A percentile compares a stretch with the other conserved stretches of the same genome.
phyloP scores from a whole-genome alignment of 371 early-diverging fungal species.

The Conidiobolus incongruus region DNA sequence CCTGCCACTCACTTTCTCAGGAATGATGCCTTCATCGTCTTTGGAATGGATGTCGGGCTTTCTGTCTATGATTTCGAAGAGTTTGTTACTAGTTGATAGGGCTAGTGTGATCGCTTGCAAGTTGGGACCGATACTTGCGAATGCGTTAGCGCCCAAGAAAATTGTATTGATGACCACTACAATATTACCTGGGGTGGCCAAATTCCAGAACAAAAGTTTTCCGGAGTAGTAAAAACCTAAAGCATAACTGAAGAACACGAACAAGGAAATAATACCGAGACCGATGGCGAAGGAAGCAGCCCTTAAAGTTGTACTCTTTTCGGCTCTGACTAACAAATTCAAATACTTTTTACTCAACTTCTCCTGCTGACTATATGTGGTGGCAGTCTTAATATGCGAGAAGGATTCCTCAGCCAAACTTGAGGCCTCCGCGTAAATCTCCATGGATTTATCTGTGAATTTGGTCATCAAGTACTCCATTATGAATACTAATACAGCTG shows the following conservation, averaged over 20 bases:
- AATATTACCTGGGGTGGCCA: slow-evolving; percentile 11
- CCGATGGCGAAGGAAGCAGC: slow-evolving; percentile 23
- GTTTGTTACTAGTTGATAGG: slow-evolving; percentile 25
- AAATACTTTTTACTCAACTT: no score
- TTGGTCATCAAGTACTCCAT: slow-evolving; percentile 51
- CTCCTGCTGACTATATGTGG: no score
- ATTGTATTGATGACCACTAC: slow-evolving; percentile 24
- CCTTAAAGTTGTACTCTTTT: slow-evolving; percentile 32
- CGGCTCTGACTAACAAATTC: slow-evolving; percentile 62
- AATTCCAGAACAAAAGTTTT: slow-evolving; percentile 16
- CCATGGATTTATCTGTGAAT: slow-evolving; percentile 12
- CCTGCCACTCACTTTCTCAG: slow-evolving; percentile 22
- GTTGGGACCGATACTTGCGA: slow-evolving; percentile 24
- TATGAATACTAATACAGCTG: slow-evolving; percentile 30
- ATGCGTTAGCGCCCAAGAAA: slow-evolving; percentile 19
- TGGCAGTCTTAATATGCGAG: slow-evolving; percentile 65
- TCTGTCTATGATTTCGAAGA: slow-evolving; percentile 55
- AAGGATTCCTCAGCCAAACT: slow-evolving; percentile 64
- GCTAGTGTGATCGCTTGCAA: slow-evolving; percentile 29
- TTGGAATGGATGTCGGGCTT: slow-evolving; percentile 32
- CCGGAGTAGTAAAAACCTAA: slow-evolving; percentile 36
- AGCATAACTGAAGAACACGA: slow-evolving; percentile 30
- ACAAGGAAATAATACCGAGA: no score
- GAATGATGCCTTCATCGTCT: slow-evolving; percentile 21
- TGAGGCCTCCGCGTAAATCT: slow-evolving; percentile 39